A percentile compares a stretch with the other conserved stretches of the same genome.
phyloP scores from a whole-genome alignment of 2,329 filamentous ascomycete genomes.

The Trichophyton schoenleinii region DNA sequence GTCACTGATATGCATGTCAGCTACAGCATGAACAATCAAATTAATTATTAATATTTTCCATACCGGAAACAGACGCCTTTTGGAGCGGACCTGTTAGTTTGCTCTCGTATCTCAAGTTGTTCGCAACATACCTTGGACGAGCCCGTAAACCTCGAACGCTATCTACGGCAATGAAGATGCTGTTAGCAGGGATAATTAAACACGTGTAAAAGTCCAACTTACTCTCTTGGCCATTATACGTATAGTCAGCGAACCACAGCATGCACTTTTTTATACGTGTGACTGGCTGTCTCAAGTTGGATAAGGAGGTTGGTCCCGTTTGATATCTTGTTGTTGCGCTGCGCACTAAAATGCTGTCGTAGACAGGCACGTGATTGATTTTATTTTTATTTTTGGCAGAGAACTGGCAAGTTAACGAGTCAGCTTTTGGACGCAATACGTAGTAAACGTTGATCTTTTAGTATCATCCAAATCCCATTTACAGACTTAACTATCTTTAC shows the following conservation, averaged over 20 bases:
- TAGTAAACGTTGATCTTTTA: too few species aligned
- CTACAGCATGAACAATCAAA: background rate
- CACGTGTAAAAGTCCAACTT: background rate
- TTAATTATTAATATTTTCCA: background rate
- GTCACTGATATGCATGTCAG: conserved; percentile 17
- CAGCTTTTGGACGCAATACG: too few species aligned
- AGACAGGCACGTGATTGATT: too few species aligned
- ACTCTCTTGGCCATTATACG: background rate
- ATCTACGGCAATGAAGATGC: conserved; percentile 17
- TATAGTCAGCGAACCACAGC: background rate
- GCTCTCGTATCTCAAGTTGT: background rate
- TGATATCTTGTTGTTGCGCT: too few species aligned
- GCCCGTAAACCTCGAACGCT: conserved; percentile 46
- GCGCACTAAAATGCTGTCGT: too few species aligned
- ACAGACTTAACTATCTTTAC: too few species aligned
- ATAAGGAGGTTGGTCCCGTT: too few species aligned
- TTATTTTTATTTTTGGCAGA: too few species aligned
- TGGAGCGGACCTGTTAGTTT: background rate
- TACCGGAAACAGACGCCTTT: conserved; percentile 41
- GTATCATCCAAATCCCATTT: too few species aligned
- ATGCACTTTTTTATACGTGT: too few species aligned
- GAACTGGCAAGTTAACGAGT: too few species aligned
- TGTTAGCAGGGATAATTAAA: background rate
- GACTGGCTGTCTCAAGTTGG: too few species aligned
- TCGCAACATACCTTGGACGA: conserved; percentile 50